Conservation (phyloP, 148 eudicot genomes). For the Arctostaphylos glauca region DNA sequence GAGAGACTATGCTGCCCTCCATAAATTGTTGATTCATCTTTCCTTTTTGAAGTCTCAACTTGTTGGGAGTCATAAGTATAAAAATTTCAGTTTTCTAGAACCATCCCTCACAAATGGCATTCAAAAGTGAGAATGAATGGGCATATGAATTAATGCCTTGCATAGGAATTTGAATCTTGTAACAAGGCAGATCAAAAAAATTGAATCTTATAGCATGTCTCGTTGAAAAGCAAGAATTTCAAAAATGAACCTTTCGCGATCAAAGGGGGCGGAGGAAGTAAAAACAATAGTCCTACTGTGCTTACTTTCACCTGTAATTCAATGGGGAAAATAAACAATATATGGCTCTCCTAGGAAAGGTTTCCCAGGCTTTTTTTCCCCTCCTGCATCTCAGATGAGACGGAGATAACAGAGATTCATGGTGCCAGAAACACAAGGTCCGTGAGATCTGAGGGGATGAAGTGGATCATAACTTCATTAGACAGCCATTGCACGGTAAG, state of each 20-base stretch:
- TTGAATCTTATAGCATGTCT: background rate
- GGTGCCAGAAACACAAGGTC: background rate
- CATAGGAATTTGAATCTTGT: background rate
- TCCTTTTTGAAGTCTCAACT: background rate
- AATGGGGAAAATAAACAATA: background rate
- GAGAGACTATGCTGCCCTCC: background rate
- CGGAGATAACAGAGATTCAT: background rate
- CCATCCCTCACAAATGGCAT: background rate
- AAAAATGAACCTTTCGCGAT: background rate
- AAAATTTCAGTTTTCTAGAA: background rate
- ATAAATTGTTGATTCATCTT: background rate
- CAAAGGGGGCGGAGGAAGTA: background rate
- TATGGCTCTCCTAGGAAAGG: background rate
- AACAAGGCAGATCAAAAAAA: no score
- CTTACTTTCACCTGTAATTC: background rate
- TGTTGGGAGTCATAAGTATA: background rate
- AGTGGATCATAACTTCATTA: background rate
- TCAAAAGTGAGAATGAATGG: background rate
- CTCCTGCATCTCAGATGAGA: constrained; percentile 1
- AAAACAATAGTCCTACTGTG: background rate
- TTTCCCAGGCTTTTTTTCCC: background rate
- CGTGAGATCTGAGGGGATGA: background rate
- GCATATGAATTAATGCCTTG: background rate
- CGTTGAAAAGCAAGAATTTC: background rate
- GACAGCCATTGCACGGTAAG: background rate